Conservation (phyloP, 2,329 filamentous ascomycete genomes). For the Pestalotiopsis sp. region DNA sequence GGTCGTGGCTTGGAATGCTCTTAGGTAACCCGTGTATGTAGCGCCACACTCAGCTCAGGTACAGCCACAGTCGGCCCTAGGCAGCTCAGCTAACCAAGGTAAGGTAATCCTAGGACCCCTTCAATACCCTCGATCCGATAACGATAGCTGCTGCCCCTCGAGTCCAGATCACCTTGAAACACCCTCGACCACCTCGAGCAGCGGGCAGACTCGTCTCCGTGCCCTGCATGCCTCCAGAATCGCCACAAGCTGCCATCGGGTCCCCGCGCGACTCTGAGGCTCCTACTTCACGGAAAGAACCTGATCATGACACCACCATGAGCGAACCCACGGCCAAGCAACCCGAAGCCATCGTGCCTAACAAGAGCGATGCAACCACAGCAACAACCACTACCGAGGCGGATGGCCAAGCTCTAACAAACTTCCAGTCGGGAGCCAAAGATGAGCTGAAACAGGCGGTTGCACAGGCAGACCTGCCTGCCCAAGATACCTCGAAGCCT, state of each 20-base stretch:
- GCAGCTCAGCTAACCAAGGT: not conserved
- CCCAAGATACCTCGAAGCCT: not conserved
- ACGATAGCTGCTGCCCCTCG: conserved; percentile 4
- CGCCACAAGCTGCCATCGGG: not conserved
- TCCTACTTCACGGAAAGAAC: not conserved
- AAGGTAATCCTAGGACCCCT: conserved; percentile 1
- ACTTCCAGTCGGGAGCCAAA: conserved; percentile 4
- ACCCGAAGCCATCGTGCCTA: conserved; percentile 10
- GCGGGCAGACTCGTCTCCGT: conserved; percentile 15
- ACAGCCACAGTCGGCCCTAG: not conserved
- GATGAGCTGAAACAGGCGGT: not conserved
- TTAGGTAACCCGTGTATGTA: not conserved
- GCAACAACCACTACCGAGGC: not conserved
- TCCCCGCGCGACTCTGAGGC: not conserved
- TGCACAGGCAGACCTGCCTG: not conserved
- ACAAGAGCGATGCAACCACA: conserved; percentile 4
- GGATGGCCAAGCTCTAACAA: not conserved
- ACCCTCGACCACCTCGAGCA: conserved; percentile 14
- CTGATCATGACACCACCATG: conserved; percentile 17
- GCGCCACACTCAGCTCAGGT: conserved; percentile 1
- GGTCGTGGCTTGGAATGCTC: not conserved
- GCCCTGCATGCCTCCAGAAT: conserved; percentile 18
- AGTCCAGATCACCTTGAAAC: conserved; percentile 15
- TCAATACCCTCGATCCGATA: conserved; percentile 7
- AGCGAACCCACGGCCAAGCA: conserved; percentile 16